Conservation (phyloP, 2,329 filamentous ascomycete species). For the Arthrobotrys pseudoclavata region DNA sequence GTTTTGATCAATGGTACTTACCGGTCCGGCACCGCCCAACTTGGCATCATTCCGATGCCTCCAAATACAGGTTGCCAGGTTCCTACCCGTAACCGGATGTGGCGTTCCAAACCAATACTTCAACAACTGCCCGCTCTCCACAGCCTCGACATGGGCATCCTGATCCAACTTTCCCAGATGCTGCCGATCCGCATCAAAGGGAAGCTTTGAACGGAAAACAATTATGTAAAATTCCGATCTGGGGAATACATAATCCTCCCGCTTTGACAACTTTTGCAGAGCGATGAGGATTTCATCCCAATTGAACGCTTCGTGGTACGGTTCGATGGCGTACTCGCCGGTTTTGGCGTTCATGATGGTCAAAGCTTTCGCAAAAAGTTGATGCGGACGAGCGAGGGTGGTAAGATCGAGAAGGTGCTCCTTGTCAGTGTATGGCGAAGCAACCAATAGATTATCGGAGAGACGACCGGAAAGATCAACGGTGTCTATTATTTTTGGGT, state of each 20-base stretch:
- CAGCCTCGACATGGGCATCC: slow-evolving; percentile 83
- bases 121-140: slow-evolving; percentile 81
- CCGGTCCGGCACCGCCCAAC: slow-evolving; percentile 73
- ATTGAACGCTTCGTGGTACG: slow-evolving; percentile 82
- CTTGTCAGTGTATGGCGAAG: slow-evolving; percentile 81
- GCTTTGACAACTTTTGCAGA: slow-evolving; percentile 70
- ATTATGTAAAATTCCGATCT: slow-evolving; percentile 79
- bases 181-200: slow-evolving; percentile 75
- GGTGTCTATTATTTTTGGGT: slow-evolving; percentile 47
- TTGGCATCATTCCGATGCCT: slow-evolving; percentile 73
- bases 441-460: slow-evolving; percentile 32
- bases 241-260: slow-evolving; percentile 67
- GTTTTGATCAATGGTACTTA: slow-evolving; percentile 64
- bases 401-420: slow-evolving; percentile 80
- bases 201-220: slow-evolving; percentile 82
- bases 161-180: slow-evolving; percentile 81
- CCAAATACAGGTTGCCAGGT: slow-evolving; percentile 85
- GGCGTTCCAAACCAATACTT: slow-evolving; percentile 94
- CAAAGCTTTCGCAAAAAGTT: slow-evolving; percentile 79
- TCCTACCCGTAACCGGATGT: slow-evolving; percentile 75
- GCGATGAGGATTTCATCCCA: slow-evolving; percentile 75
- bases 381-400: slow-evolving; percentile 75
- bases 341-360: slow-evolving; percentile 74
- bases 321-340: slow-evolving; percentile 80
- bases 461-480: slow-evolving; percentile 40